Evolutionary conservation across 805 yeast genomes (phyloP).

Genomic region (Cyberlindnera euphorbiiphila): DNA sequence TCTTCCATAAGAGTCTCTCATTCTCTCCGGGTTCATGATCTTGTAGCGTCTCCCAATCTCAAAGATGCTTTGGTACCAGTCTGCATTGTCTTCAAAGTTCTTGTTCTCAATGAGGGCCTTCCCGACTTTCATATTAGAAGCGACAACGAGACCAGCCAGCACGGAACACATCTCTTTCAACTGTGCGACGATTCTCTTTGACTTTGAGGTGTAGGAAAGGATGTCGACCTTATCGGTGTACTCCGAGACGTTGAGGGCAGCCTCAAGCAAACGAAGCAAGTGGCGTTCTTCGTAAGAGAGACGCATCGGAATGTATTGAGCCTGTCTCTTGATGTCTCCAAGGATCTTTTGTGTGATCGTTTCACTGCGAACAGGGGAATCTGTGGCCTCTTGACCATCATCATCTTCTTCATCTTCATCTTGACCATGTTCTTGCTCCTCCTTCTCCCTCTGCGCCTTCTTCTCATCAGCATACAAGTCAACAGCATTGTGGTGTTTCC

Average conservation of each 20-base stretch:
- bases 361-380: background rate
- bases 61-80: constrained; percentile 67
- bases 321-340: constrained; percentile 35
- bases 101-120: constrained; percentile 59
- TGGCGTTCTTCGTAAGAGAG: constrained; percentile 67
- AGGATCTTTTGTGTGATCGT: constrained; percentile 13
- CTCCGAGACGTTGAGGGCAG: constrained; percentile 74
- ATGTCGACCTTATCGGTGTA: constrained; percentile 79
- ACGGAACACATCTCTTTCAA: constrained; percentile 75
- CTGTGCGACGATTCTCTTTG: constrained; percentile 69
- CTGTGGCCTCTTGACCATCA: background rate
- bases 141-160: constrained; percentile 72
- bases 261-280: constrained; percentile 60
- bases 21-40: constrained; percentile 78
- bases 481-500: constrained; percentile 41
- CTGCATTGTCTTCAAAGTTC: constrained; percentile 64
- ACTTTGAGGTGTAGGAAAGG: constrained; percentile 58
- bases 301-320: constrained; percentile 64
- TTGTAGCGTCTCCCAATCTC: constrained; percentile 80
- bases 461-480: constrained; percentile 25
- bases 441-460: constrained; percentile 14
- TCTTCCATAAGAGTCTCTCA: constrained; percentile 77
- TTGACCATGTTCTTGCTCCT: constrained; percentile 23
- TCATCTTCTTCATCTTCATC: constrained; percentile 16
- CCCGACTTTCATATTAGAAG: constrained; percentile 70